Evolutionary conservation across 2,329 filamentous ascomycete genomes (phyloP).

Genomic region (Penicillium sp.): DNA sequence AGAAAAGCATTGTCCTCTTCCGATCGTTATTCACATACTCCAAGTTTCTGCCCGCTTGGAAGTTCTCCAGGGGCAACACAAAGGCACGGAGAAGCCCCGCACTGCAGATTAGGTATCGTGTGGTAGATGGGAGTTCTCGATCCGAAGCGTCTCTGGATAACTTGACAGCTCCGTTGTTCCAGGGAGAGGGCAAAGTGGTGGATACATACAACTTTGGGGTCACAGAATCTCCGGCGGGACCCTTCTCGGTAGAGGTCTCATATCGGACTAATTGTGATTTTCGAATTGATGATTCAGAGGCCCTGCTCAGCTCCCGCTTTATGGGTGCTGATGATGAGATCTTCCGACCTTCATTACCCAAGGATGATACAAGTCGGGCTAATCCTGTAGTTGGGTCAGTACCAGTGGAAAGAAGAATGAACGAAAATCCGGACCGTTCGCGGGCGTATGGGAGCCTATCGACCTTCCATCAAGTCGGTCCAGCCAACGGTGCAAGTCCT

Average conservation of each 20-base stretch:
- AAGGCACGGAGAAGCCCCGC: slow-evolving; percentile 65
- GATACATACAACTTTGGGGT: slow-evolving; percentile 79
- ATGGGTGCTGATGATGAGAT: slow-evolving; percentile 87
- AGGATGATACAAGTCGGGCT: slow-evolving; percentile 42
- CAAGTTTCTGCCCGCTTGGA: slow-evolving; percentile 82
- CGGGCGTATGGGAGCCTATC: slow-evolving; percentile 88
- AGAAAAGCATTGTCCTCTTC: slow-evolving; percentile 94
- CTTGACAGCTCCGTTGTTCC: slow-evolving; percentile 68
- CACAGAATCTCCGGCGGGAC: slow-evolving; percentile 81
- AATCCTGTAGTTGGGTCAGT: slow-evolving; percentile 69
- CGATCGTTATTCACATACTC: slow-evolving; percentile 81
- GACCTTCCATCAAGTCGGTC: slow-evolving; percentile 79
- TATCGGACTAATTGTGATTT: slow-evolving; percentile 91
- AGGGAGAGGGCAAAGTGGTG: slow-evolving; percentile 61
- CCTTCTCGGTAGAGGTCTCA: slow-evolving; percentile 75
- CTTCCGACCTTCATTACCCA: slow-evolving; percentile 74
- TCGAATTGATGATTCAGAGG: slow-evolving; percentile 85
- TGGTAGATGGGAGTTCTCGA: slow-evolving; percentile 60
- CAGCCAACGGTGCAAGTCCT: slow-evolving; percentile 75
- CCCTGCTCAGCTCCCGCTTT: slow-evolving; percentile 86
- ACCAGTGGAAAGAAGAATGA: slow-evolving; percentile 58
- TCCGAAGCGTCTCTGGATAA: slow-evolving; percentile 63
- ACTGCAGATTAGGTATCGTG: slow-evolving; percentile 76
- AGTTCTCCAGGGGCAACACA: slow-evolving; percentile 71
- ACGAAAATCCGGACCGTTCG: slow-evolving; percentile 60